A percentile compares a stretch with the other conserved stretches of the same genome.
Conservation (phyloP, 805 yeast genomes). For the Kluyveromyces dobzhanskii region DNA sequence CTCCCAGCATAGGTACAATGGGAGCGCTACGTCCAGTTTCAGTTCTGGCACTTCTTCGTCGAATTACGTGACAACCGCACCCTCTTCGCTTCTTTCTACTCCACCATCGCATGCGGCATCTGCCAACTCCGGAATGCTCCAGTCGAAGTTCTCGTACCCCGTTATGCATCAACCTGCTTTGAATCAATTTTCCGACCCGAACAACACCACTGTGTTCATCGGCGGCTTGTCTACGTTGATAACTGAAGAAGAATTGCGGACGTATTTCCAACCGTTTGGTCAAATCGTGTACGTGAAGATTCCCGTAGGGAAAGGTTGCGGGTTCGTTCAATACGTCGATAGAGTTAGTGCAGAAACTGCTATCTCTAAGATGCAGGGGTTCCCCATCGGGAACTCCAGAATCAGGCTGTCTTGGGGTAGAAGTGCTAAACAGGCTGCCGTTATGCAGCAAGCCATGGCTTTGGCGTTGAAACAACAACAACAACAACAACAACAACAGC, state of each 20-base stretch:
- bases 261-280: constrained; percentile 61
- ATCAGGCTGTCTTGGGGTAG: constrained; percentile 87
- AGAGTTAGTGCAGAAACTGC: constrained; percentile 82
- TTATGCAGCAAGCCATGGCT: constrained; percentile 13
- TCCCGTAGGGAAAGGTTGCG: constrained; percentile 71
- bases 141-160: constrained; percentile 20
- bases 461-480: constrained; percentile 24
- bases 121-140: constrained; percentile 5
- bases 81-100: not conserved
- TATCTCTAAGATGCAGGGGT: constrained; percentile 82
- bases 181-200: constrained; percentile 67
- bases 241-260: constrained; percentile 52
- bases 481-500: constrained; percentile 13
- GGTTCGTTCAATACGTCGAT: constrained; percentile 74
- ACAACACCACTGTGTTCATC: constrained; percentile 68
- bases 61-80: not conserved
- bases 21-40: not conserved
- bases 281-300: constrained; percentile 68
- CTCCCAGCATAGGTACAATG: constrained; percentile 5
- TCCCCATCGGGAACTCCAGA: constrained; percentile 75
- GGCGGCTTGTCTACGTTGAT: constrained; percentile 54
- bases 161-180: constrained; percentile 45
- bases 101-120: not conserved
- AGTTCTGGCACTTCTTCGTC: not conserved
- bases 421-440: constrained; percentile 30